Base-by-base conservation (phyloP, 2,329 filamentous ascomycete species). In the Malbranchea zuffiana region DNA sequence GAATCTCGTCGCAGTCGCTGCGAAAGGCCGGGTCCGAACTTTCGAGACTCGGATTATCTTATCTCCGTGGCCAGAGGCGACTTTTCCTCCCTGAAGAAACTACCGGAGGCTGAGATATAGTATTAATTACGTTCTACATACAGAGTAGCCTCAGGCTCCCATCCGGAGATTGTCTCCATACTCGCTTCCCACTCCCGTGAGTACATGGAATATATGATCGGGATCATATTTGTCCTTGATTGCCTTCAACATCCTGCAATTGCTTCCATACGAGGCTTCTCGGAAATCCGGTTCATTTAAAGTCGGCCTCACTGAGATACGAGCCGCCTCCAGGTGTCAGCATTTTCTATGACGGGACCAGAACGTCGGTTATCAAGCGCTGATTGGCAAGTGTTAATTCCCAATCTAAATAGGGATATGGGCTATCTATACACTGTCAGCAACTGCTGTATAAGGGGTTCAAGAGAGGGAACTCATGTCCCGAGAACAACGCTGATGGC, bases 151-250 rank as follows among this genome's bases (percentile, higher is more conserved):
- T n/a, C n/a, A n/a, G n/a, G n/a, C n/a, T n/a, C n/a, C n/a, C n/a
- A n/a, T n/a, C n/a, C n/a, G n/a, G n/a, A n/a, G n/a, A n/a, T n/a
- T n/a, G n/a, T n/a, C n/a, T n/a, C n/a, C n/a, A n/a, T n/a, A n/a
- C 23, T 74, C 70, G 38, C 66, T 70, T 0, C 69, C 71, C 4
- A 75, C 70, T 3, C 57, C 64, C 15, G 59, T 65, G 5, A 47
- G 47, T 5, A 61, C 66, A 35, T 69, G 69, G 20, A 69, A 69
- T 6, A 73, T 35, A 3, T 50, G 49, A 1, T 52, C 15, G 4
- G 62, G 61, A 42, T 66, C 63, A 42, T 58, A 64, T 35, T 59
- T 56, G 5, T 49, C 41, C 53, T 66, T 66, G n/a, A n/a, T n/a
- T 16, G 66, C 48, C 5, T 41, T 5, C 3, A 52, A 42, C 16